These are phyloP conservation scores for Oryza nivara DNA, from an alignment of 176 grass and related monocot species.

Conservation along the genomic window DNA sequence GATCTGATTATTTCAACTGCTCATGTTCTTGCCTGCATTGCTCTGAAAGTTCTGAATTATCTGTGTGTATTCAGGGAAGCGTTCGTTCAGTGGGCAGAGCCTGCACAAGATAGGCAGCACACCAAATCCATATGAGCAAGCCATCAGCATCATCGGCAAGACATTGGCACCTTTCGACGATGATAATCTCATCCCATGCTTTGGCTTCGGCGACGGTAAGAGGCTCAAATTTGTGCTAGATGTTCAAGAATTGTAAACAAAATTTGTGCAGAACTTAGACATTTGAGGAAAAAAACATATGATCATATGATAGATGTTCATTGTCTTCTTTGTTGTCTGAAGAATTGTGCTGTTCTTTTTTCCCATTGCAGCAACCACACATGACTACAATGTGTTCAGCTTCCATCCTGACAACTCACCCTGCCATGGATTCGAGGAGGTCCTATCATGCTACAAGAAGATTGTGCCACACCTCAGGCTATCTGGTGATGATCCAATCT, in stretches of 20 bases:
- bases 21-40: conserved; percentile 11
- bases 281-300: neutral
- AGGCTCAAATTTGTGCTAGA: neutral
- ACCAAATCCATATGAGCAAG: conserved; percentile 88
- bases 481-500: conserved; percentile 41
- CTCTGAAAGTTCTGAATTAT: neutral
- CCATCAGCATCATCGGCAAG: conserved; percentile 89
- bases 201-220: conserved; percentile 91
- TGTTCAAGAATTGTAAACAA: neutral
- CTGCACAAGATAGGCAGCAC: conserved; percentile 56
- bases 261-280: neutral
- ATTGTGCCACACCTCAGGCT: conserved; percentile 78
- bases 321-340: neutral
- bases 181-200: conserved; percentile 92
- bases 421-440: conserved; percentile 95
- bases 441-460: conserved; percentile 73
- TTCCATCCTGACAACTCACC: conserved; percentile 74
- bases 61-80: conserved; percentile 50
- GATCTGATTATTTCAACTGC: neutral
- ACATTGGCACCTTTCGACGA: conserved; percentile 89
- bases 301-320: neutral
- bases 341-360: neutral
- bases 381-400: conserved; percentile 81
- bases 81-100: conserved; percentile 79
- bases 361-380: conserved; percentile 63